These are phyloP conservation scores for Dichomitus squalens DNA, from an alignment of 1,284 basidiomycete genomes.

Conservation along the genomic window DNA sequence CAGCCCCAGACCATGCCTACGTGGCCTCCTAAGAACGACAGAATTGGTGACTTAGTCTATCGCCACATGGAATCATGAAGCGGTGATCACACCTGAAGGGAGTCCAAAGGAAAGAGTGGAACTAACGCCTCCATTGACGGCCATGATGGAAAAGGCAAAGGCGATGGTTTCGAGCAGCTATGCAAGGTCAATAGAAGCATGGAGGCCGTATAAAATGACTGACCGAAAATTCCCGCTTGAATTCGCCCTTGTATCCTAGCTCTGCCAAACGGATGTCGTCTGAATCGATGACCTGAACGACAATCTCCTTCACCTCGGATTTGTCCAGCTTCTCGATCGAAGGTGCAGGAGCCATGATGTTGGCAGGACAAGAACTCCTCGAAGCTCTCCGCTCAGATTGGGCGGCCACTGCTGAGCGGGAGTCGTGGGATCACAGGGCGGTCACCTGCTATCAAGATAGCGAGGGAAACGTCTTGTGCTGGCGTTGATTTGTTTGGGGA, in stretches of 20 bases:
- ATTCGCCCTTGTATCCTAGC: slow-evolving; percentile 76
- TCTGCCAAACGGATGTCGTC: slow-evolving; percentile 62
- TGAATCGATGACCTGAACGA: slow-evolving; percentile 43
- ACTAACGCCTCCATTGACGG: slow-evolving; percentile 67
- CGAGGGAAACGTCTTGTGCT: no score
- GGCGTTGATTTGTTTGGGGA: no score
- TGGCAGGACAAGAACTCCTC: no score
- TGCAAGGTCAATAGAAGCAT: neutral
- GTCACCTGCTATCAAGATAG: no score
- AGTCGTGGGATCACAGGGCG: no score
- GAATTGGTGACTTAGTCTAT: neutral
- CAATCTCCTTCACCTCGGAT: no score
- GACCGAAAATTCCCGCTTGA: slow-evolving; percentile 77
- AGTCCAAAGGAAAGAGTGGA: slow-evolving; percentile 69
- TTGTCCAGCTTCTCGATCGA: no score
- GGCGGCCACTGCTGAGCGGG: no score
- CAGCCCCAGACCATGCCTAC: slow-evolving; percentile 80
- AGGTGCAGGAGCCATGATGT: no score
- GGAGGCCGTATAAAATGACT: slow-evolving; percentile 23
- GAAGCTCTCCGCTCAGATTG: no score
- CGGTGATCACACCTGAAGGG: slow-evolving; percentile 48
- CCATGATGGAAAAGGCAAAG: slow-evolving; percentile 78
- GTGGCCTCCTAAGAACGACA: slow-evolving; percentile 54
- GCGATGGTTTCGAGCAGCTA: slow-evolving; percentile 66
- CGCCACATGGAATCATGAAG: neutral